Evolutionary conservation across 2,329 filamentous ascomycete genomes (phyloP), one percentile per base, ranked within the genome.

Genomic region (Pezicula rhizophila): DNA sequence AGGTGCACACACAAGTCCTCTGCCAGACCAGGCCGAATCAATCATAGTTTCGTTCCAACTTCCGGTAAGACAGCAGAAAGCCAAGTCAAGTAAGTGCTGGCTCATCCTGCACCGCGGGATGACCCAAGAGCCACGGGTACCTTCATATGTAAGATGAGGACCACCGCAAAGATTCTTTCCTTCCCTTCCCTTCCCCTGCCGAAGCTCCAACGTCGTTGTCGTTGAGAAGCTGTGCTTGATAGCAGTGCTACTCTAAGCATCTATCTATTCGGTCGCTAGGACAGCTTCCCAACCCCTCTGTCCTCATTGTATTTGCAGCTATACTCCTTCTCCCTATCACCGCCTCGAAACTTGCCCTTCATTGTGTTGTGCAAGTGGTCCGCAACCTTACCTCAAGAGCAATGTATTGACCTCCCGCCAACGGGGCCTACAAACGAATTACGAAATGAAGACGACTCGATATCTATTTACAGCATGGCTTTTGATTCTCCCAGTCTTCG

Each of bases 381-480:
- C 47, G 28, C 28, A 31, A 31, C 28, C 28, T 31, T n/a, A 48
- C 33, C 25, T 28, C 45, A 23, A 47, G 45, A 59, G 52, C 46
- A 40, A 60, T 61, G 57, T 54, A 44, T 56, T 61, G 56, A 58
- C 50, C 49, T 52, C 48, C 53, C 28, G 28, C 28, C 28, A 31
- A 31, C 28, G 28, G 28, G 28, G 28, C 28, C 28, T 54, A 15
- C 35, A 49, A 43, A 51, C 47, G 28, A 34, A 31, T 52, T 51
- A 38, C 38, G 38, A 20, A 20, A 40, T 40, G 38, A 40, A 23
- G 23, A 23, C 17, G 14, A 17, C 23, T 40, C 15, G 11, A 18
- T 20, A 20, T 20, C 2, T 40, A 12, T 40, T 23, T 11, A 18
- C 23, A 18, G 15, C 23, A 40, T 18, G 11, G 17, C 38, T 40